phyloP scores from a whole-genome alignment of 192 early-diverging fungal genomes.

The Jimgerdemannia lactiflua region DNA sequence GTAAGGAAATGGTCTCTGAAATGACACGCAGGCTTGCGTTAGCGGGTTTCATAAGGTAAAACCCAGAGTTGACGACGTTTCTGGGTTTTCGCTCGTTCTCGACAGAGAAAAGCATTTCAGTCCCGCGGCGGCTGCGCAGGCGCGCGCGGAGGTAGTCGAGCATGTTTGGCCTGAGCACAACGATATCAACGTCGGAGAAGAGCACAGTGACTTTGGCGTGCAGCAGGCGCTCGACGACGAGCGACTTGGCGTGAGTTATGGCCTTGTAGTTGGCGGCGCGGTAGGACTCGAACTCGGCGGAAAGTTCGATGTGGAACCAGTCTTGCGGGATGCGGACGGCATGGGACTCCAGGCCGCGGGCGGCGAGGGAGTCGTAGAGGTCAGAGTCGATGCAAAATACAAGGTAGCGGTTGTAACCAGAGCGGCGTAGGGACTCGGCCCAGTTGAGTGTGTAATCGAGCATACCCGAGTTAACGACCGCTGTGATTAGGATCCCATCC shows the following conservation, averaged over 20 bases:
- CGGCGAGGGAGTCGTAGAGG: conserved; percentile 22
- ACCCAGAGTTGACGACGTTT: conserved; percentile 29
- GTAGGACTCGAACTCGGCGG: conserved; percentile 22
- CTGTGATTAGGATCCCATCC: conserved; percentile 15
- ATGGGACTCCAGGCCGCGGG: conserved; percentile 24
- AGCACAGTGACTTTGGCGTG: conserved; percentile 25
- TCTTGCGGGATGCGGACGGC: conserved; percentile 28
- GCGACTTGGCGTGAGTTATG: conserved; percentile 37
- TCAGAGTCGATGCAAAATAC: conserved; percentile 34
- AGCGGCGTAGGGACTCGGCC: conserved; percentile 26
- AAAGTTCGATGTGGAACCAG: conserved; percentile 32
- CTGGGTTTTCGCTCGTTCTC: conserved; percentile 17
- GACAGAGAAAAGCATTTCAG: conserved; percentile 27
- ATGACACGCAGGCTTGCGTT: conserved; percentile 24
- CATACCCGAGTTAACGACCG: conserved; percentile 35
- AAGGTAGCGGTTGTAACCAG: conserved; percentile 19
- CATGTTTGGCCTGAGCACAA: conserved; percentile 24
- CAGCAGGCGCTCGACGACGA: conserved; percentile 34
- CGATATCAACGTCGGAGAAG: conserved; percentile 41
- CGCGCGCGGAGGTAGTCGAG: conserved; percentile 24
- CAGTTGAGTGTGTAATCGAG: conserved; percentile 39
- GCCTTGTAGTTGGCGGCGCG: conserved; percentile 23
- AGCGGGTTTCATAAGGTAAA: conserved; percentile 33
- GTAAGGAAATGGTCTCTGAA: conserved; percentile 23
- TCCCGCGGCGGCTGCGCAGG: conserved; percentile 12